Conservation (phyloP, 306 rosid genomes). For the Quercus rubra region DNA sequence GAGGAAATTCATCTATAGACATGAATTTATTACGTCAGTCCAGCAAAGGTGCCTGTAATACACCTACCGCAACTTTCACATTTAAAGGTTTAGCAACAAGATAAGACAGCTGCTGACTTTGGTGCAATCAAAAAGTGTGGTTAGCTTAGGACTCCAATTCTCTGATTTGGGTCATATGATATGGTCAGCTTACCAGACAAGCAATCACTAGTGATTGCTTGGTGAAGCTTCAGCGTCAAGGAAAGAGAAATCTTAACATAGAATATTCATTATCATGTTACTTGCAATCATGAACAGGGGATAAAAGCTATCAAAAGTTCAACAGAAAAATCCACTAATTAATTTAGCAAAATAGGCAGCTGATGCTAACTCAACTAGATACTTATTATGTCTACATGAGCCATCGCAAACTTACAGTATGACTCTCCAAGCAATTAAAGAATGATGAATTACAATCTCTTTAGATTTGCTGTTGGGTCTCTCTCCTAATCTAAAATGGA, state of each 20-base stretch:
- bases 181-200: not conserved
- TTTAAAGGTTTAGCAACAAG: not conserved
- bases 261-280: not conserved
- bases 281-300: not conserved
- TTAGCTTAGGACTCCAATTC: not conserved
- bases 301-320: not conserved
- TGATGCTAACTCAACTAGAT: not conserved
- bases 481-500: constrained; percentile 40
- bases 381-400: constrained; percentile 19
- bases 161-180: not conserved
- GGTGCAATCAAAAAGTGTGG: not conserved
- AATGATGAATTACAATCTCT: constrained; percentile 16
- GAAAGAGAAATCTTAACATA: not conserved
- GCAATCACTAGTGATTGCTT: not conserved
- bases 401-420: constrained; percentile 18
- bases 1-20: not conserved
- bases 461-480: constrained; percentile 22
- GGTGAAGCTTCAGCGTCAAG: constrained; percentile 9
- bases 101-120: not conserved
- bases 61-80: not conserved
- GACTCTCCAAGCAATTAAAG: constrained; percentile 24
- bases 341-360: constrained; percentile 2
- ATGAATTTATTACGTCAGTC: too few relatives aligned
- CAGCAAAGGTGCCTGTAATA: not conserved
- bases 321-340: not conserved